These are phyloP conservation scores for Setaria italica DNA, from an alignment of 202 grass and related monocot genomes.

Conservation along the genomic window DNA sequence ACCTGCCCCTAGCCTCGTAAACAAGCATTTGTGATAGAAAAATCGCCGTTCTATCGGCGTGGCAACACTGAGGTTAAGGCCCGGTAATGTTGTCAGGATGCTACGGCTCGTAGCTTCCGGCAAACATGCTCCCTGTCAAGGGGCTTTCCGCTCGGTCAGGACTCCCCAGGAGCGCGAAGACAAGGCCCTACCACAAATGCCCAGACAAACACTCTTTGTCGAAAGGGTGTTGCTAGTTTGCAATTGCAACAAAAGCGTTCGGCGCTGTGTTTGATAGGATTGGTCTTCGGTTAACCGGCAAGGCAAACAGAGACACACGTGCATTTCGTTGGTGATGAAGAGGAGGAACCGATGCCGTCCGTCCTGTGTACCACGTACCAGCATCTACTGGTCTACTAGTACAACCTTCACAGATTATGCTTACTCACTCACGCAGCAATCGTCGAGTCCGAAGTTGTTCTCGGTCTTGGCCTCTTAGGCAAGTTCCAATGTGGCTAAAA, in stretches of 20 bases:
- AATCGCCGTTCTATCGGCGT: not conserved
- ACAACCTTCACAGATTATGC: not conserved
- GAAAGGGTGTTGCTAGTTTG: not conserved
- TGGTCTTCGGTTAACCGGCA: not conserved
- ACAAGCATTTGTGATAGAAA: slow-evolving; percentile 6
- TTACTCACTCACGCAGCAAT: too few relatives aligned
- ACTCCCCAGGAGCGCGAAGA: not conserved
- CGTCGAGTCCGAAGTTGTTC: too few relatives aligned
- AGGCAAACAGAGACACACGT: not conserved
- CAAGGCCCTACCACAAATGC: not conserved
- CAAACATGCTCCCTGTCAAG: slow-evolving; percentile 48
- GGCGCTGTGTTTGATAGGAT: slow-evolving; percentile 4
- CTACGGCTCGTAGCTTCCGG: slow-evolving; percentile 21
- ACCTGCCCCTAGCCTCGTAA: not conserved
- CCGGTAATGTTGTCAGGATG: not conserved
- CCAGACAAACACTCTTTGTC: not conserved
- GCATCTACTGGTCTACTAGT: too few relatives aligned
- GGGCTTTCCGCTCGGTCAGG: slow-evolving; percentile 35
- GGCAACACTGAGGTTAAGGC: slow-evolving; percentile 39
- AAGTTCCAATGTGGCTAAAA: not conserved
- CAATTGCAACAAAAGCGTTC: not conserved
- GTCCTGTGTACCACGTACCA: not conserved
- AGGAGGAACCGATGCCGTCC: not conserved
- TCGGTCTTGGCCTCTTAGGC: not conserved
- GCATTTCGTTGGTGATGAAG: not conserved